These are phyloP conservation scores for Verticillium isaacii DNA, from an alignment of 2,329 filamentous ascomycete genomes.

Conservation along the genomic window DNA sequence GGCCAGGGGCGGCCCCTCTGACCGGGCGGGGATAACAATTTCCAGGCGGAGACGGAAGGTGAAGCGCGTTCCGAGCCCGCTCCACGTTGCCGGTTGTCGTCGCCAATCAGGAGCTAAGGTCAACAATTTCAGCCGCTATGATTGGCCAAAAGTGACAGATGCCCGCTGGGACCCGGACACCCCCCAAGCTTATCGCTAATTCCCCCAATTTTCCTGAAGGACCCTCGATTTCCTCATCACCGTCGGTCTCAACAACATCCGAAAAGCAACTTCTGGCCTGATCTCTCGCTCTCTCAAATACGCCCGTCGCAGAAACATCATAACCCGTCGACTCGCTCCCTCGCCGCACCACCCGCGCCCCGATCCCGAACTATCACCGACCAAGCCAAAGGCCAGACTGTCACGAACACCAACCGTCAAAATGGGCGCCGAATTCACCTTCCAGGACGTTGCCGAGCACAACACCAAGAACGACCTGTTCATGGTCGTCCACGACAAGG, in stretches of 20 bases:
- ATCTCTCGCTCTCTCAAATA: not conserved
- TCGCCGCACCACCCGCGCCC: not conserved
- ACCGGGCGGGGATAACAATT: constrained; percentile 1
- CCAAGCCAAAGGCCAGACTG: not conserved
- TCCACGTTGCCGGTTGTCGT: not conserved
- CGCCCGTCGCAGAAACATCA: not conserved
- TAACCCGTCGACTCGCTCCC: not conserved
- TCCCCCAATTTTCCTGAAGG: constrained; percentile 8
- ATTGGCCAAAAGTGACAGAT: constrained; percentile 3
- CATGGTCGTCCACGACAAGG: constrained; percentile 91
- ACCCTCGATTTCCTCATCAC: not conserved
- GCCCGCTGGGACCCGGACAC: not conserved
- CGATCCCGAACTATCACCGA: not conserved
- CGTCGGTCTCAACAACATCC: constrained; percentile 12
- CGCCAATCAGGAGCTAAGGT: not conserved
- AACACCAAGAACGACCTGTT: constrained; percentile 92
- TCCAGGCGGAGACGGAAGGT: not conserved
- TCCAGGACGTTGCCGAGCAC: constrained; percentile 77
- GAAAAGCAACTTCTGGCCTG: constrained; percentile 5
- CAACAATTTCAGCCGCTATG: constrained; percentile 7
- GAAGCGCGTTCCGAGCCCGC: not conserved
- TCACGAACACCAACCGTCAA: constrained; percentile 8
- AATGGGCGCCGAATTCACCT: constrained; percentile 56
- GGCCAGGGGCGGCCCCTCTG: not conserved
- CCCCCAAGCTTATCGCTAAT: not conserved